Evolutionary conservation across 2,329 filamentous ascomycete species (phyloP).

Genomic region (Boeremia lycopersici): DNA sequence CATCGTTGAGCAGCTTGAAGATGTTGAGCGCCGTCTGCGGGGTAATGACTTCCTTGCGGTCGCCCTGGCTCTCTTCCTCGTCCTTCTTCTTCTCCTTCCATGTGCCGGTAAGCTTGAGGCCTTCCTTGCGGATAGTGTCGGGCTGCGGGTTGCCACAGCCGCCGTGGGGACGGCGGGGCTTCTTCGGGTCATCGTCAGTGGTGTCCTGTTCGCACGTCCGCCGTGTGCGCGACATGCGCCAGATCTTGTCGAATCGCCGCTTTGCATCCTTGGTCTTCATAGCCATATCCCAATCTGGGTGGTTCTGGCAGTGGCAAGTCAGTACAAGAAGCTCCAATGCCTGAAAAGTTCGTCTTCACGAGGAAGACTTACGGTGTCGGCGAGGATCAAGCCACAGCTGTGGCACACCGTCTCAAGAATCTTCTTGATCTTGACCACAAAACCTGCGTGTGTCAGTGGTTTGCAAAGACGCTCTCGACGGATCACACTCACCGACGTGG

Average conservation of each 20-base stretch:
- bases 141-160: slow-evolving; percentile 94
- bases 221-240: slow-evolving; percentile 90
- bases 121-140: slow-evolving; percentile 78
- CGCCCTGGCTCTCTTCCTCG: slow-evolving; percentile 68
- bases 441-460: slow-evolving; percentile 62
- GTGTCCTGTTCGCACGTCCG: slow-evolving; percentile 79
- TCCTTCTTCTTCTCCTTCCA: slow-evolving; percentile 76
- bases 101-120: slow-evolving; percentile 78
- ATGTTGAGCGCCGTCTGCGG: slow-evolving; percentile 85
- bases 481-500: slow-evolving; percentile 68
- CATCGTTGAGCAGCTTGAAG: slow-evolving; percentile 81
- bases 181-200: slow-evolving; percentile 65
- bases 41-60: slow-evolving; percentile 80
- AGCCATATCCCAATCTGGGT: slow-evolving; percentile 81
- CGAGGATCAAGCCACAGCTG: slow-evolving; percentile 96
- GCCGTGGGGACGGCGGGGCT: slow-evolving; percentile 66
- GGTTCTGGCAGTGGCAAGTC: slow-evolving; percentile 63
- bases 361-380: slow-evolving; percentile 92
- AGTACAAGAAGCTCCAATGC: slow-evolving; percentile 59
- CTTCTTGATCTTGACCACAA: slow-evolving; percentile 99
- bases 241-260: slow-evolving; percentile 89
- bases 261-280: slow-evolving; percentile 89
- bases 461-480: slow-evolving; percentile 21
- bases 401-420: slow-evolving; percentile 98
- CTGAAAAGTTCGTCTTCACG: slow-evolving; percentile 60